These are phyloP conservation scores for Botrytis hyacinthi DNA, from an alignment of 2,329 filamentous ascomycete genomes.

Conservation along the genomic window DNA sequence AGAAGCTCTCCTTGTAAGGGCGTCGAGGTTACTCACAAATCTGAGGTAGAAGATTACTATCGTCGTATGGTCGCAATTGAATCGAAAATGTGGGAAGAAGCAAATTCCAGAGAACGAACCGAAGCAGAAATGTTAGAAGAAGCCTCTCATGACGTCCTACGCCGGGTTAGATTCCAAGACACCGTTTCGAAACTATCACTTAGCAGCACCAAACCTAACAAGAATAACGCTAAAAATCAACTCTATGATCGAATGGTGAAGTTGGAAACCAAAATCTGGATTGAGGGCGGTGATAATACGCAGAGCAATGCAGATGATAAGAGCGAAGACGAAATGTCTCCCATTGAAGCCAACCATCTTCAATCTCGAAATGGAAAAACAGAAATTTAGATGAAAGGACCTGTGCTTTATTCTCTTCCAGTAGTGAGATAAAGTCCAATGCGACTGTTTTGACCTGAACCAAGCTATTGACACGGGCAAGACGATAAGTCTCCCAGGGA, in stretches of 20 bases:
- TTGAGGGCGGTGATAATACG: background rate
- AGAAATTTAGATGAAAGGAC: fast-evolving
- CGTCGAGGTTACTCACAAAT: background rate
- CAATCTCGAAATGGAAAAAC: background rate
- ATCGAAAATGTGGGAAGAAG: background rate
- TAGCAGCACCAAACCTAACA: background rate
- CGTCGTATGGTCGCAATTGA: background rate
- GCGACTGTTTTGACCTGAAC: fast-evolving
- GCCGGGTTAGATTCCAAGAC: background rate
- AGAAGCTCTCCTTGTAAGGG: background rate
- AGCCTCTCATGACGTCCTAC: background rate
- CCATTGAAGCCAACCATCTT: background rate
- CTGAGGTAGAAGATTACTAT: background rate
- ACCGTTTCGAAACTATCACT: background rate
- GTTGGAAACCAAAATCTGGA: background rate
- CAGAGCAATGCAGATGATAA: background rate
- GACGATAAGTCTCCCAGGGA: fast-evolving
- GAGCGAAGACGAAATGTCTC: background rate
- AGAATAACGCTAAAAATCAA: background rate
- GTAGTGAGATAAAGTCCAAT: no score
- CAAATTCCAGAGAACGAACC: background rate
- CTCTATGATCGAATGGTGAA: background rate
- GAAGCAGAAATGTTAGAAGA: background rate
- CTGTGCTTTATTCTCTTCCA: fast-evolving
- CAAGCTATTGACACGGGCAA: fast-evolving